A percentile compares a stretch with the other conserved stretches of the same genome.
Evolutionary conservation across 768 basidiomycete species (phyloP).

Genomic region (Panellus pusillus): DNA sequence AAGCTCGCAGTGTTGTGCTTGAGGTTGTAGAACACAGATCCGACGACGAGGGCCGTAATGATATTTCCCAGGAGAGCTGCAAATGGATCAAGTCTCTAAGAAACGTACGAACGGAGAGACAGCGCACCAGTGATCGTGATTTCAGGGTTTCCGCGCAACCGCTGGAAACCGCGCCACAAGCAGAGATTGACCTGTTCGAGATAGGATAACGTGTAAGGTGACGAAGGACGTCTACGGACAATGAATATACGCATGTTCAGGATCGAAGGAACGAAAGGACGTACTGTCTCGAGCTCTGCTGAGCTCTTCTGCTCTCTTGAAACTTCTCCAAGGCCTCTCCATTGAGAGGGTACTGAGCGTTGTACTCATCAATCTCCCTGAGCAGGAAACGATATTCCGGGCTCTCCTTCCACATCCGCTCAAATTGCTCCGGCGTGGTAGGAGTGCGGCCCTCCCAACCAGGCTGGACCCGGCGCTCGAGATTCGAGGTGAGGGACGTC

Average conservation of each 20-base stretch:
- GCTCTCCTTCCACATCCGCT: constrained; percentile 35
- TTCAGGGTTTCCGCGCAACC: constrained; percentile 36
- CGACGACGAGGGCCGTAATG: constrained; percentile 21
- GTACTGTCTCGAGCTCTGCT: constrained; percentile 38
- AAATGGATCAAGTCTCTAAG: background rate
- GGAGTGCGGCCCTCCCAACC: constrained; percentile 40
- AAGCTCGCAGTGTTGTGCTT: constrained; percentile 38
- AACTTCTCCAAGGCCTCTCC: constrained; percentile 30
- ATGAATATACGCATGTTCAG: background rate
- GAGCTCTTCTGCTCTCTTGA: constrained; percentile 28
- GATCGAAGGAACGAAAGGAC: constrained; percentile 1
- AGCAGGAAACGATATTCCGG: constrained; percentile 28
- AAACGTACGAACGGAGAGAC: background rate
- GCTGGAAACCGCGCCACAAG: constrained; percentile 44
- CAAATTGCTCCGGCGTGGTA: constrained; percentile 44
- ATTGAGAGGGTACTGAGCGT: constrained; percentile 28
- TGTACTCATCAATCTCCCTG: constrained; percentile 33
- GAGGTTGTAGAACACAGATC: constrained; percentile 43
- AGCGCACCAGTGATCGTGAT: constrained; percentile 8
- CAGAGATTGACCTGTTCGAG: constrained; percentile 45
- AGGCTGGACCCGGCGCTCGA: constrained; percentile 35
- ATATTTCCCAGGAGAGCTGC: constrained; percentile 20
- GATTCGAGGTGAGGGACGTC: constrained; percentile 39
- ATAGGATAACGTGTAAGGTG: constrained; percentile 46
- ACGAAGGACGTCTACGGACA: constrained; percentile 19